A percentile compares a stretch with the other conserved stretches of the same genome.
Conservation (phyloP, 1,284 basidiomycete species). For the Moniliella sp. region DNA sequence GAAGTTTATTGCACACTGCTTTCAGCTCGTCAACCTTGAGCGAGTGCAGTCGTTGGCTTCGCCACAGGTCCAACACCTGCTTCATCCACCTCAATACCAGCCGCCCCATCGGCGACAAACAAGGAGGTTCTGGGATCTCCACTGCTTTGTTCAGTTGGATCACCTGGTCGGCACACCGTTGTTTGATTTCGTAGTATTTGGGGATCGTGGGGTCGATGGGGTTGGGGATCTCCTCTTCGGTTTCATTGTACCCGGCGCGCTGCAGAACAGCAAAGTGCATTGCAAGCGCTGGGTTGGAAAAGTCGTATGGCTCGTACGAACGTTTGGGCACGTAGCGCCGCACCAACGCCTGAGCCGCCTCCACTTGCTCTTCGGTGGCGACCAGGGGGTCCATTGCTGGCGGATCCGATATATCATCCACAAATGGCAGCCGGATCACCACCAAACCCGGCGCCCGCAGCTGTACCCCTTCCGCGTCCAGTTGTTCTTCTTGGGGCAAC, state of each 20-base stretch:
- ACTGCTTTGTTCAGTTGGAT: no score
- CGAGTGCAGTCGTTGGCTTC: no score
- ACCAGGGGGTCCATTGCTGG: conserved; percentile 36
- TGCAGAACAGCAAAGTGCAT: conserved; percentile 53
- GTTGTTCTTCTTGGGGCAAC: conserved; percentile 56
- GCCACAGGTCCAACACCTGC: no score
- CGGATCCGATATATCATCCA: conserved; percentile 69
- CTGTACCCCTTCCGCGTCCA: conserved; percentile 49
- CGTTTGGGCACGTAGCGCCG: conserved; percentile 57
- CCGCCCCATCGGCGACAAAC: no score
- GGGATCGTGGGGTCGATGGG: background rate
- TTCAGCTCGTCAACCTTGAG: no score
- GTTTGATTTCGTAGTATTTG: no score
- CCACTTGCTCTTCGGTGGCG: conserved; percentile 51
- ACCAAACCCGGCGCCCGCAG: conserved; percentile 73
- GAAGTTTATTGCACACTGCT: no score
- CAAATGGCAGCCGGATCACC: conserved; percentile 69
- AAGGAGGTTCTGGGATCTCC: no score
- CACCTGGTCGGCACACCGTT: no score
- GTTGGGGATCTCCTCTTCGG: background rate
- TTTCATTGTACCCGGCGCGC: background rate
- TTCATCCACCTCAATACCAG: no score
- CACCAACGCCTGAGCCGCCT: conserved; percentile 53
- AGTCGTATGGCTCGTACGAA: conserved; percentile 62
- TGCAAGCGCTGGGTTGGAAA: conserved; percentile 66